Base-by-base conservation (phyloP, 148 eudicot species). In the Dysphania ambrosioides region DNA sequence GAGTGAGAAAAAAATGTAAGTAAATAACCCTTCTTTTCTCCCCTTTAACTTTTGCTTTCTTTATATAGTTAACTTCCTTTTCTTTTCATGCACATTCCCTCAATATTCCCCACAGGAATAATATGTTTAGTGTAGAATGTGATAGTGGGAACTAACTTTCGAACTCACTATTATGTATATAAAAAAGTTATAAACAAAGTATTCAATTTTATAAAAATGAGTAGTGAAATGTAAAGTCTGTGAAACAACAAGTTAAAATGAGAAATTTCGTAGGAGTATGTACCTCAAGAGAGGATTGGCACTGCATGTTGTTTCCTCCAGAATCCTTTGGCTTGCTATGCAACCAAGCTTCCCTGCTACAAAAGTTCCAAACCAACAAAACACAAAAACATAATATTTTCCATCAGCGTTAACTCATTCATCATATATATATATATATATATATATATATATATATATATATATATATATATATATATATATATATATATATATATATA, bases 321-420 rank as follows among this genome's bases (percentile, higher is more conserved):
- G 72, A 82, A 70, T 91, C 95, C 73, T 75, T 86, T 60, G 75
- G 70, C 61, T 87, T 91, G 31, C 93, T 92, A 83, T 87, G 88
- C 92, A 93, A 77, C 97, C 98, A 93, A 73, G 91, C 87, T 86
- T 93, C 98, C 81, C 93, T 93, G 83, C 91, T 87, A 79, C 81
- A 85, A 85, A 81, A 78, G 66, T 51, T 70, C 31, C 5, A 26
- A 21, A 83, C 30, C 75, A 21, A 57, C 47, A 44, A 74, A 31
- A 75, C 38, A 60, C 71, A 51, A 68, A 59, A 30, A 47, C 19
- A 58, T 76, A 79, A 82, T 77, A 83, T 81, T 77, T 79, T 58
- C 76, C 72, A 47, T 75, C 77, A 86, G 87, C 79, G 83, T 65
- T 68, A 72, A 36, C 9, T 38, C n/a, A n/a, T n/a, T n/a, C n/a